Base-by-base conservation (phyloP, 257 asterid genomes). In the Euphrasia confusa region DNA sequence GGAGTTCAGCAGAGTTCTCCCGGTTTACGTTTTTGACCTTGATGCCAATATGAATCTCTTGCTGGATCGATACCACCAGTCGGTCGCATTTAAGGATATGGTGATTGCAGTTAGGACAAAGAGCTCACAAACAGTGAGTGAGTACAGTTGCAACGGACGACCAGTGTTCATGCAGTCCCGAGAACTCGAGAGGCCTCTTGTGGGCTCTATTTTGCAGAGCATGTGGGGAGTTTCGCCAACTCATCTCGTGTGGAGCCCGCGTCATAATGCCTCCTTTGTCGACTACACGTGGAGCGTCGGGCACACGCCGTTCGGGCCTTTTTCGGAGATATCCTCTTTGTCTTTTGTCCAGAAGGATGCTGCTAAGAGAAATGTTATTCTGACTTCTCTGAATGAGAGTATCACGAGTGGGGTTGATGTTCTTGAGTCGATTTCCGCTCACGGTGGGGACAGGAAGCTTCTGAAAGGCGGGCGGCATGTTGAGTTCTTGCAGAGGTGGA, bases 191-290 rank as follows among this genome's bases (percentile, higher is more conserved):
- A 83, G 96, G 57, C 97, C 97, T 0, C 78, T 92, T 28, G 84
- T 92, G 13, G 99, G 99, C 49, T 89, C 97, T 7, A 92, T 92
- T 63, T 68, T 92, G 71, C 99, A 92, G 78, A 92, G 88, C 68
- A 92, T 92, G 99, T 92, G 95, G 93, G 97, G 99, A 0, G 85
- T 89, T 60, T 83, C 99, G 0, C 99, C 94, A 0, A 92, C 97
- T 0, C 97, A 92, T 74, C 58, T 89, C 65, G 80, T 84, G 0
- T 89, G 99, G 99, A 89, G 97, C 77, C 86, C 95, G 11, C 83
- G 89, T 73, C 97, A 86, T 58, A 92, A 92, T 63, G 76, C 72
- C 53, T 68, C 97, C 54, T 77, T 89, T 44, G 82, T 84, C 30
- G 99, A 92, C 66, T 89, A 92, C 68, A 89, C 97, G 2, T 92